A percentile compares a stretch with the other conserved stretches of the same genome.
These are phyloP conservation scores for Phialemonium atrogriseum DNA, from an alignment of 2,329 filamentous ascomycete species.

Conservation along the genomic window DNA sequence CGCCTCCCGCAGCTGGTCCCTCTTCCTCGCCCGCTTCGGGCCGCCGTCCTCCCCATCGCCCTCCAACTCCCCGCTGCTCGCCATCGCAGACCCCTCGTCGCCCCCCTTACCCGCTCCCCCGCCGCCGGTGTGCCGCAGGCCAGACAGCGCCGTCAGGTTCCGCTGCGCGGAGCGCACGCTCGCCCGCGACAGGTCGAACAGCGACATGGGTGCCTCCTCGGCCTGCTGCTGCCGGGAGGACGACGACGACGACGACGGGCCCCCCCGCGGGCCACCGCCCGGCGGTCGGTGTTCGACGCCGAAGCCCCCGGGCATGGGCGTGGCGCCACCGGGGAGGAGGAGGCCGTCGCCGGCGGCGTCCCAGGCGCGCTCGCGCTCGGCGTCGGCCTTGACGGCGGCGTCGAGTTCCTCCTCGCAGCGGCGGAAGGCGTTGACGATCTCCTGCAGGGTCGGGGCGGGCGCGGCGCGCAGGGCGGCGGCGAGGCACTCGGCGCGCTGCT, in stretches of 20 bases:
- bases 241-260: too few relatives aligned
- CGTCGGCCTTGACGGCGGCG: conserved; percentile 56
- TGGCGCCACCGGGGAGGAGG: conserved; percentile 38
- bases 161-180: conserved; percentile 50
- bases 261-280: too few relatives aligned
- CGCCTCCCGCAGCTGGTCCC: conserved; percentile 61
- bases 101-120: conserved; percentile 6
- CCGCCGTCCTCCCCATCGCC: conserved; percentile 17
- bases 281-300: conserved; percentile 11
- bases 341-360: conserved; percentile 53
- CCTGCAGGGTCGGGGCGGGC: conserved; percentile 59
- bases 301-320: conserved; percentile 52
- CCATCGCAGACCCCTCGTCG: conserved; percentile 9
- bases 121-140: conserved; percentile 32
- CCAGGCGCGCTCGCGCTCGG: conserved; percentile 61
- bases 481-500: conserved; percentile 75
- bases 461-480: conserved; percentile 68
- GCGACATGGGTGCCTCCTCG: conserved; percentile 54
- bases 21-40: conserved; percentile 51
- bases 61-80: conserved; percentile 16
- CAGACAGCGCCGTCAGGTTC: conserved; percentile 49
- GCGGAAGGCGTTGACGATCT: conserved; percentile 67
- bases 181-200: conserved; percentile 56
- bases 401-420: conserved; percentile 73
- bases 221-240: conserved; percentile 22